These are phyloP conservation scores for Termitomyces sp. DNA, from an alignment of 768 basidiomycete genomes.

Conservation along the genomic window DNA sequence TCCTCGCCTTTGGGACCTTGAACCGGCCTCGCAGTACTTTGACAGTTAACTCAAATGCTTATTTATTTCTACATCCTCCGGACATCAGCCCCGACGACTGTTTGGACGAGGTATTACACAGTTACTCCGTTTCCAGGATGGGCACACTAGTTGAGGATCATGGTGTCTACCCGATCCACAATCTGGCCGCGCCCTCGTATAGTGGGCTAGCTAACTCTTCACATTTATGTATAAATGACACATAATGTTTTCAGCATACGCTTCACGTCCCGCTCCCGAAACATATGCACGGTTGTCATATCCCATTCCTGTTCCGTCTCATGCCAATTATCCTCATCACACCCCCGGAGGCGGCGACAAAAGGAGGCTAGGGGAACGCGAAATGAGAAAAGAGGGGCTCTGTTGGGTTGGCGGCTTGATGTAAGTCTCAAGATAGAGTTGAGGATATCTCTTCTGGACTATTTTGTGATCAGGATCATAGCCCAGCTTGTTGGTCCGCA, in stretches of 20 bases:
- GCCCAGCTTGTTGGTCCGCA: constrained; percentile 50
- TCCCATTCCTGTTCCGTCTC: constrained; percentile 51
- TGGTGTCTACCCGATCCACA: constrained; percentile 37
- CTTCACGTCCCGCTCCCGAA: constrained; percentile 22
- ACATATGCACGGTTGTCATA: constrained; percentile 41
- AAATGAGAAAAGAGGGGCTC: constrained; percentile 51
- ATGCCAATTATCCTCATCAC: constrained; percentile 66
- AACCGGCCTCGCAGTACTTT: constrained; percentile 51
- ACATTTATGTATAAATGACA: constrained; percentile 1
- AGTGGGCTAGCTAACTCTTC: constrained; percentile 18
- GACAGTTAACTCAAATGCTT: constrained; percentile 65
- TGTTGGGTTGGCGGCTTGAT: constrained; percentile 73
- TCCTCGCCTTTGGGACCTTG: constrained; percentile 66
- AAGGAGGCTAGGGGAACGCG: constrained; percentile 51
- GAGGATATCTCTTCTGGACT: not conserved
- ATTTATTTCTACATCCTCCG: constrained; percentile 61
- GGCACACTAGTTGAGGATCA: constrained; percentile 31
- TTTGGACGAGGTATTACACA: constrained; percentile 3
- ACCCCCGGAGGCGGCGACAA: constrained; percentile 66
- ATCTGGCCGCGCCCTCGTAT: constrained; percentile 22
- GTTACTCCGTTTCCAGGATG: constrained; percentile 9
- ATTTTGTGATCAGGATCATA: constrained; percentile 41
- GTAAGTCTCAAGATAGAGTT: constrained; percentile 19
- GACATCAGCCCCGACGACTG: constrained; percentile 36
- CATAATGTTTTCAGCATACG: constrained; percentile 24